Conservation (phyloP, 805 yeast species). For the Cyberlindnera amylophila region DNA sequence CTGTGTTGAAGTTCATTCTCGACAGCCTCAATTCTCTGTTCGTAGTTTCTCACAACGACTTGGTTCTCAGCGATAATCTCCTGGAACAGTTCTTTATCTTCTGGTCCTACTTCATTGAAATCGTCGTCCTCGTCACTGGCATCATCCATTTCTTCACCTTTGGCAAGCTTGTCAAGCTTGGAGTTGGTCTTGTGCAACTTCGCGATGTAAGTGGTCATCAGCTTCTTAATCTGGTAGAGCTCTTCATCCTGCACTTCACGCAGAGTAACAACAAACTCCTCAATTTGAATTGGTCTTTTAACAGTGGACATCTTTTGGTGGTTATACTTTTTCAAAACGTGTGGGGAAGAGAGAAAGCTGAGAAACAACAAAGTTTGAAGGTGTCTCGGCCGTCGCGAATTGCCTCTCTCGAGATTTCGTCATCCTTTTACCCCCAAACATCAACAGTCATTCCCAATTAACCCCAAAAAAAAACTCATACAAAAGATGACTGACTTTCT, state of each 20-base stretch:
- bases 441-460: no score
- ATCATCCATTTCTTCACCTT: constrained; percentile 28
- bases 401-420: no score
- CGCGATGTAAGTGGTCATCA: constrained; percentile 38
- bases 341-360: no score
- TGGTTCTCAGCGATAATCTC: constrained; percentile 58
- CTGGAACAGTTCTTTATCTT: constrained; percentile 47
- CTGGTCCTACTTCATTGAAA: constrained; percentile 28
- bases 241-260: constrained; percentile 48
- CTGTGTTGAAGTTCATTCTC: constrained; percentile 46
- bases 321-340: no score
- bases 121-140: constrained; percentile 26
- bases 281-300: constrained; percentile 37
- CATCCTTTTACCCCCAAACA: no score
- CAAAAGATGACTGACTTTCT: no score
- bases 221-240: constrained; percentile 30
- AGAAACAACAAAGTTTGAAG: no score
- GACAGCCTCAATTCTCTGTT: constrained; percentile 41
- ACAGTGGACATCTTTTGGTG: constrained; percentile 26
- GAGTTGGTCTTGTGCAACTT: constrained; percentile 51
- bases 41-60: constrained; percentile 49
- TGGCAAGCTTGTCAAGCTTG: constrained; percentile 41
- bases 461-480: no score
- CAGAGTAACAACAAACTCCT: constrained; percentile 50
- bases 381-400: no score